A percentile compares a stretch with the other conserved stretches of the same genome.
Conservation (phyloP, 2,329 filamentous ascomycete genomes). For the Ceratocystis huliohia region DNA sequence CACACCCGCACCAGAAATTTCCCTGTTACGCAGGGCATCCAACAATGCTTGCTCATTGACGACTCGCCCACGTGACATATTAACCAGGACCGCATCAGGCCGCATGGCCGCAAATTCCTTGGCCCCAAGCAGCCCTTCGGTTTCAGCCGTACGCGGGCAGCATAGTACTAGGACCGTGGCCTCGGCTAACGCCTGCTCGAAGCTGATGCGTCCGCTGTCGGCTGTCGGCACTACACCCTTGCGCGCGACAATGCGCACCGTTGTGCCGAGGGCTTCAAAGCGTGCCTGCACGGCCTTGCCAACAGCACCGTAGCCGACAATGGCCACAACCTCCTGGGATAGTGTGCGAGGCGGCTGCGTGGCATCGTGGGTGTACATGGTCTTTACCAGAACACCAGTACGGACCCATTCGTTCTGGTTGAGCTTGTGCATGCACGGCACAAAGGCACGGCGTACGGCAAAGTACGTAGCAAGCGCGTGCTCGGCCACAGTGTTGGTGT, state of each 20-base stretch:
- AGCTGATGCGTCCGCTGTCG: not conserved
- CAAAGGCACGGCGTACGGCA: slow-evolving; percentile 30
- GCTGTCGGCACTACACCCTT: slow-evolving; percentile 2
- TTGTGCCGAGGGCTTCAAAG: slow-evolving; percentile 8
- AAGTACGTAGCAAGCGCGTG: slow-evolving; percentile 65
- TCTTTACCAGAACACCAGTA: slow-evolving; percentile 9
- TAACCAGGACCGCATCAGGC: slow-evolving; percentile 57
- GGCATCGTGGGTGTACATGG: not conserved
- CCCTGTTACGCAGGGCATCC: slow-evolving; percentile 54
- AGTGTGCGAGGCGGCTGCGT: slow-evolving; percentile 11
- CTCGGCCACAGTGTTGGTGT: slow-evolving; percentile 68
- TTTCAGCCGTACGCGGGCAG: slow-evolving; percentile 66
- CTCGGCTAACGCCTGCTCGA: slow-evolving; percentile 45
- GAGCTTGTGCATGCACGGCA: slow-evolving; percentile 5
- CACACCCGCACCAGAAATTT: slow-evolving; percentile 63
- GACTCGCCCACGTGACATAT: slow-evolving; percentile 68
- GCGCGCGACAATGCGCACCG: slow-evolving; percentile 11
- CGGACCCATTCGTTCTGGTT: not conserved
- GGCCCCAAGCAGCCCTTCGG: slow-evolving; percentile 52
- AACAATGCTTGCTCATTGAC: slow-evolving; percentile 65
- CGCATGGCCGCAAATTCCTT: slow-evolving; percentile 48
- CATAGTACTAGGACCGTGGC: slow-evolving; percentile 72
- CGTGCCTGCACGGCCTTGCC: slow-evolving; percentile 10
- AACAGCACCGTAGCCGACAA: slow-evolving; percentile 15
- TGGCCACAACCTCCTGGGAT: slow-evolving; percentile 9